phyloP scores from a whole-genome alignment of 2,329 filamentous ascomycete species.

The Epichloe hybrida region DNA sequence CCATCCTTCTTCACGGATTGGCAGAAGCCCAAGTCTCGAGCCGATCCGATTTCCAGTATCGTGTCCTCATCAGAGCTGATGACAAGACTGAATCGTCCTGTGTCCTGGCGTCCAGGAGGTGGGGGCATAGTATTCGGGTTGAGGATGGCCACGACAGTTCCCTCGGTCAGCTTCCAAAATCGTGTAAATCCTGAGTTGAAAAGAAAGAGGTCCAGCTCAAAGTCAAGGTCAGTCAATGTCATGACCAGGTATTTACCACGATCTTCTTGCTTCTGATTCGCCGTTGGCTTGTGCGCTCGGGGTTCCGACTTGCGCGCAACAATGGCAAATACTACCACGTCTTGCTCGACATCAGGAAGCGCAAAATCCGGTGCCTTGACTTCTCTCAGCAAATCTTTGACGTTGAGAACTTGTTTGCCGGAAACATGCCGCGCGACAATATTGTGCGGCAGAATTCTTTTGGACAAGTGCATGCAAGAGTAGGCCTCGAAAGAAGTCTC shows the following conservation, averaged over 20 bases:
- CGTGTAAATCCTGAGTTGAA: constrained; percentile 83
- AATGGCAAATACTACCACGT: constrained; percentile 81
- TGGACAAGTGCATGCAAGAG: constrained; percentile 72
- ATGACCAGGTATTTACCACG: constrained; percentile 87
- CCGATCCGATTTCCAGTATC: constrained; percentile 74
- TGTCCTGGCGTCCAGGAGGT: constrained; percentile 58
- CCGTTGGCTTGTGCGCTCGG: constrained; percentile 38
- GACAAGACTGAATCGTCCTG: constrained; percentile 72
- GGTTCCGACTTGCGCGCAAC: constrained; percentile 82
- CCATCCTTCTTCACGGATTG: constrained; percentile 77
- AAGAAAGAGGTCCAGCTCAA: constrained; percentile 81
- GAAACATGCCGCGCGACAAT: constrained; percentile 66
- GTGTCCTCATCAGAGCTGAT: constrained; percentile 79
- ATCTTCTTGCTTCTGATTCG: constrained; percentile 35
- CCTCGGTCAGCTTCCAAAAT: constrained; percentile 86
- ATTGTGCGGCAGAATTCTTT: constrained; percentile 68
- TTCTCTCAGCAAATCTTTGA: constrained; percentile 68
- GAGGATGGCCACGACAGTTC: constrained; percentile 83
- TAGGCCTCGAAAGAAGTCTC: constrained; percentile 65
- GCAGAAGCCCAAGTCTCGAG: constrained; percentile 80
- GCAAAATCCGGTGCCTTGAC: constrained; percentile 76
- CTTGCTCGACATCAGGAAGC: constrained; percentile 68
- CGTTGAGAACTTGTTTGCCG: constrained; percentile 60
- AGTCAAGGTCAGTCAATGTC: constrained; percentile 75
- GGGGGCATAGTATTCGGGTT: constrained; percentile 90